phyloP scores from a whole-genome alignment of 768 basidiomycete species.

The Phylloporus sp. region DNA sequence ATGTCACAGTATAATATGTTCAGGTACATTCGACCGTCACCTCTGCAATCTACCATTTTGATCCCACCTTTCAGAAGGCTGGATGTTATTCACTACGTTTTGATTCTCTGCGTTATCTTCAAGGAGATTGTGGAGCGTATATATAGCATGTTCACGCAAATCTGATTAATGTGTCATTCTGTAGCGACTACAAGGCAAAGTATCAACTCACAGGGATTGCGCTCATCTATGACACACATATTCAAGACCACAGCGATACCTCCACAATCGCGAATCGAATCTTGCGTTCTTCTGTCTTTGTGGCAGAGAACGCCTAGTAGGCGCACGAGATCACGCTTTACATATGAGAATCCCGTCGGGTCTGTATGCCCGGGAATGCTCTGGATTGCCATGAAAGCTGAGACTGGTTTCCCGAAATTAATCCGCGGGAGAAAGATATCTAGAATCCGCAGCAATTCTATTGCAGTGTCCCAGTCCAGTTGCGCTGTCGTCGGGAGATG shows the following conservation, averaged over 20 bases:
- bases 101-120: constrained; percentile 78
- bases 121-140: constrained; percentile 77
- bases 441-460: constrained; percentile 72
- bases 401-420: constrained; percentile 67
- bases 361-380: constrained; percentile 31
- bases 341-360: constrained; percentile 66
- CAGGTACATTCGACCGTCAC: constrained; percentile 27
- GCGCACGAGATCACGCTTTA: constrained; percentile 89
- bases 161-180: constrained; percentile 36
- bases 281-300: constrained; percentile 62
- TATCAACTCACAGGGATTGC: constrained; percentile 79
- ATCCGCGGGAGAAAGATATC: constrained; percentile 83
- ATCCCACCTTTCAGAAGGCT: constrained; percentile 57
- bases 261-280: constrained; percentile 62
- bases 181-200: background rate
- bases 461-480: constrained; percentile 34
- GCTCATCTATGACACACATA: constrained; percentile 85
- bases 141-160: constrained; percentile 88
- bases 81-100: constrained; percentile 67
- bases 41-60: constrained; percentile 48
- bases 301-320: constrained; percentile 77
- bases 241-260: constrained; percentile 84
- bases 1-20: background rate
- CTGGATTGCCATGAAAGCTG: constrained; percentile 3
- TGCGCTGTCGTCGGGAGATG: background rate